Conservation (phyloP, 129 eudicot genomes). For the Lactuca saligna region DNA sequence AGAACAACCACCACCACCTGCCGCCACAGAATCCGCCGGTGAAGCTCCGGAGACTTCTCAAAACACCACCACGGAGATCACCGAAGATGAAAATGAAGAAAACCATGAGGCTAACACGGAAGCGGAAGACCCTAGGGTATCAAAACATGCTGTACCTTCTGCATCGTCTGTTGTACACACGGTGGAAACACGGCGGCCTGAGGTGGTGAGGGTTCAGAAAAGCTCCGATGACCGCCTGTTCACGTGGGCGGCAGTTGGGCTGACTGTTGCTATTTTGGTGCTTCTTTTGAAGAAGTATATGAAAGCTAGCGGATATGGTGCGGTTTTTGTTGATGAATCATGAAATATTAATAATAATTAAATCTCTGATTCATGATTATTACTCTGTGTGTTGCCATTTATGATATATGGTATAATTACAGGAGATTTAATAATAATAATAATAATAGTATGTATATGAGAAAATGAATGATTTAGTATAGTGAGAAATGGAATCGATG, state of each 20-base stretch:
- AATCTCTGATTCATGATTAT: background rate
- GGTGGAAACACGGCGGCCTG: constrained; percentile 38
- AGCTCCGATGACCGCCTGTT: constrained; percentile 82
- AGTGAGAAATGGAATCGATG: background rate
- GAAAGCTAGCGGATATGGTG: constrained; percentile 75
- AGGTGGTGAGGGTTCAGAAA: constrained; percentile 48
- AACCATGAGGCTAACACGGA: constrained; percentile 40
- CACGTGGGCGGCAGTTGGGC: constrained; percentile 89
- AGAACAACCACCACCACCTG: constrained; percentile 28
- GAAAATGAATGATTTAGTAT: constrained; percentile 11
- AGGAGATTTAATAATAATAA: background rate
- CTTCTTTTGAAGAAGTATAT: constrained; percentile 83
- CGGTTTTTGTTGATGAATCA: constrained; percentile 75
- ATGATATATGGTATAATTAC: constrained; percentile 25
- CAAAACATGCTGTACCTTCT: constrained; percentile 29
- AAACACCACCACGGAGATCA: constrained; percentile 31
- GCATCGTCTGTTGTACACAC: constrained; percentile 30
- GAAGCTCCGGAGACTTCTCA: constrained; percentile 42
- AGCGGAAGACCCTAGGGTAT: constrained; percentile 28
- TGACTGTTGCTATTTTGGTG: constrained; percentile 68
- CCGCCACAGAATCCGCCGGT: constrained; percentile 31
- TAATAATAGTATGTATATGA: constrained; percentile 23
- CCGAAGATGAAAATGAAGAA: constrained; percentile 41
- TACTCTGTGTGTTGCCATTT: background rate
- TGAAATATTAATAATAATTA: constrained; percentile 21